Conservation (phyloP, 139 green algal species). For the Parachlorella kessleri region DNA sequence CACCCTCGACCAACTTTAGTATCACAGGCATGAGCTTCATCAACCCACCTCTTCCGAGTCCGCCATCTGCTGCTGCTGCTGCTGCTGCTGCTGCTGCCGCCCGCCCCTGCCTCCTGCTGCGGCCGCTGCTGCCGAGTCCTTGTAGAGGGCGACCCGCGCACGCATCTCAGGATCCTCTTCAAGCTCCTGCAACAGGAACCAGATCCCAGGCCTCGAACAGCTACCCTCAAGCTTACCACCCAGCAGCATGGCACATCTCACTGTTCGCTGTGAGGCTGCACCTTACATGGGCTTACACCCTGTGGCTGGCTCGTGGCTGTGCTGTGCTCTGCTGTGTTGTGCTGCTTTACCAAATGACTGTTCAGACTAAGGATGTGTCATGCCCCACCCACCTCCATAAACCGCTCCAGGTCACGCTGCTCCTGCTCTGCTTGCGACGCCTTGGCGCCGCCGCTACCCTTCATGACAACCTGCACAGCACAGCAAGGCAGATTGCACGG, state of each 20-base stretch:
- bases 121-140: conserved; percentile 38
- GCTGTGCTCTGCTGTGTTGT: too few relatives aligned
- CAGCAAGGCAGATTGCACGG: not conserved
- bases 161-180: conserved; percentile 86
- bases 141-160: conserved; percentile 56
- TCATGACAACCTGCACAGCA: not conserved
- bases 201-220: too few relatives aligned
- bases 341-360: too few relatives aligned
- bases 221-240: too few relatives aligned
- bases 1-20: not conserved
- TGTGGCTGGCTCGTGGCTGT: too few relatives aligned
- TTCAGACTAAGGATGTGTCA: too few relatives aligned
- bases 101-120: conserved; percentile 4
- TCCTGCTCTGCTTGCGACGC: conserved; percentile 38
- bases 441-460: conserved; percentile 16
- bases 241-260: too few relatives aligned
- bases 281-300: too few relatives aligned
- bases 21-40: not conserved
- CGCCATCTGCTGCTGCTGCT: not conserved
- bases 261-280: too few relatives aligned
- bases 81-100: not conserved
- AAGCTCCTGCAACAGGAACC: conserved; percentile 86
- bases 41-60: not conserved
- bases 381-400: conserved; percentile 66
- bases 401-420: conserved; percentile 77